Conservation (phyloP, 2,329 filamentous ascomycete species). For the Beauveria brongniartii region DNA sequence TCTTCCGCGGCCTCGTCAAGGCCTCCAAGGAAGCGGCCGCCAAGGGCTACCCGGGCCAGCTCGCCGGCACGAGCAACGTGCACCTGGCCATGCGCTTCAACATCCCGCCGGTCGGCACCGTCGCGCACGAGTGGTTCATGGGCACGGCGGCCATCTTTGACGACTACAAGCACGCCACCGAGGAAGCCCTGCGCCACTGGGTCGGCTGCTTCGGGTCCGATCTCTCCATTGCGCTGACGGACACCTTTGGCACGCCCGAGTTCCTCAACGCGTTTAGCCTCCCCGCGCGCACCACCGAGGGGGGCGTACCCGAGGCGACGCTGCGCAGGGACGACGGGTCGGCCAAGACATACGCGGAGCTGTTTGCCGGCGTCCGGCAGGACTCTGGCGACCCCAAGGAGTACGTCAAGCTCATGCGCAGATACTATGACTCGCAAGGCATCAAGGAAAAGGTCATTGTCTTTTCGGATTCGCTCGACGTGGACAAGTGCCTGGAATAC, state of each 20-base stretch:
- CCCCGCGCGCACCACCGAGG: conserved; percentile 41
- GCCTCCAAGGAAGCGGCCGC: conserved; percentile 64
- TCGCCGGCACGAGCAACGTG: conserved; percentile 91
- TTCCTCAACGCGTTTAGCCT: conserved; percentile 81
- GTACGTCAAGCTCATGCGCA: conserved; percentile 70
- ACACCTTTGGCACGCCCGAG: conserved; percentile 88
- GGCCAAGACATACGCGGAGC: conserved; percentile 63
- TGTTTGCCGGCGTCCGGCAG: conserved; percentile 78
- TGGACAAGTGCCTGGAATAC: conserved; percentile 85
- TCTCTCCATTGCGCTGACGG: conserved; percentile 82
- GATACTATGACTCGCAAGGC: conserved; percentile 69
- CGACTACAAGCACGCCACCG: conserved; percentile 78
- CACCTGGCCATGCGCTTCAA: conserved; percentile 92
- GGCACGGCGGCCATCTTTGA: conserved; percentile 85
- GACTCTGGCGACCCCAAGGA: conserved; percentile 80
- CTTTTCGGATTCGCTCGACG: conserved; percentile 90
- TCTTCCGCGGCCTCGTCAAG: conserved; percentile 76
- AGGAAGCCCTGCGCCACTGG: conserved; percentile 81
- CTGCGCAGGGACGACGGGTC: conserved; percentile 32
- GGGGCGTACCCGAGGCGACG: conserved; percentile 33
- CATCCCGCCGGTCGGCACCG: conserved; percentile 76
- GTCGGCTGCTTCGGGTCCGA: conserved; percentile 81
- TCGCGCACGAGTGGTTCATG: conserved; percentile 99
- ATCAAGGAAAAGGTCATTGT: conserved; percentile 83
- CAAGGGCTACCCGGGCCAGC: conserved; percentile 59